A percentile compares a stretch with the other conserved stretches of the same genome.
These are phyloP conservation scores for Ustilago trichophora DNA, from an alignment of 1,284 basidiomycete genomes.

Conservation along the genomic window DNA sequence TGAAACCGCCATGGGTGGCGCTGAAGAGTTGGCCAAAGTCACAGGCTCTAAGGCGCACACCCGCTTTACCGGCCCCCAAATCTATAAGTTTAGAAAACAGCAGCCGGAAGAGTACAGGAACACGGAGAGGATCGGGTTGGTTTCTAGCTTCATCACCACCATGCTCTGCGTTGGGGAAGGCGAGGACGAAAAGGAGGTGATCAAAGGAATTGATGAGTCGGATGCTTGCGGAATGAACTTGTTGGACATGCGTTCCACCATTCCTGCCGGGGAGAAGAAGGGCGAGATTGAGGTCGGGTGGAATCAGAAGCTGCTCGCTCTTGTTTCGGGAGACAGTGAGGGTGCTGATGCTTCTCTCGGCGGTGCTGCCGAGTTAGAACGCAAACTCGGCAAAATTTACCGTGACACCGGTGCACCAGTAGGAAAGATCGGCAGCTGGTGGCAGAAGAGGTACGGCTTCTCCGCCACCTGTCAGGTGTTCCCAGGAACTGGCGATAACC, in stretches of 20 bases:
- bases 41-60: constrained; percentile 87
- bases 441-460: constrained; percentile 80
- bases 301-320: constrained; percentile 47
- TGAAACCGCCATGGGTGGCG: constrained; percentile 72
- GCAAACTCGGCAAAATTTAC: constrained; percentile 79
- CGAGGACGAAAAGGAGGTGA: constrained; percentile 62
- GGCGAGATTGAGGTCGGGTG: constrained; percentile 48
- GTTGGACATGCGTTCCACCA: constrained; percentile 72
- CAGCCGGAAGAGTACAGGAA: constrained; percentile 74
- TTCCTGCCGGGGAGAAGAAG: constrained; percentile 72
- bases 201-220: constrained; percentile 74
- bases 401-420: constrained; percentile 77
- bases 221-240: constrained; percentile 94
- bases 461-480: constrained; percentile 79
- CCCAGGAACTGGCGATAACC: constrained; percentile 90
- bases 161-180: constrained; percentile 72
- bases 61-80: constrained; percentile 86
- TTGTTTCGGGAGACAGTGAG: constrained; percentile 68
- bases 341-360: constrained; percentile 30
- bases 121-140: constrained; percentile 79
- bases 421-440: constrained; percentile 77
- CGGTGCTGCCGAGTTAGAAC: constrained; percentile 73
- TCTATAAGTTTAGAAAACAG: constrained; percentile 74
- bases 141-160: constrained; percentile 84
- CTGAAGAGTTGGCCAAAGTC: constrained; percentile 76